Percentiles rank a stretch among this genome's conserved stretches.
Conservation (phyloP, 2,329 filamentous ascomycete genomes). For the Akanthomyces dipterigenus region DNA sequence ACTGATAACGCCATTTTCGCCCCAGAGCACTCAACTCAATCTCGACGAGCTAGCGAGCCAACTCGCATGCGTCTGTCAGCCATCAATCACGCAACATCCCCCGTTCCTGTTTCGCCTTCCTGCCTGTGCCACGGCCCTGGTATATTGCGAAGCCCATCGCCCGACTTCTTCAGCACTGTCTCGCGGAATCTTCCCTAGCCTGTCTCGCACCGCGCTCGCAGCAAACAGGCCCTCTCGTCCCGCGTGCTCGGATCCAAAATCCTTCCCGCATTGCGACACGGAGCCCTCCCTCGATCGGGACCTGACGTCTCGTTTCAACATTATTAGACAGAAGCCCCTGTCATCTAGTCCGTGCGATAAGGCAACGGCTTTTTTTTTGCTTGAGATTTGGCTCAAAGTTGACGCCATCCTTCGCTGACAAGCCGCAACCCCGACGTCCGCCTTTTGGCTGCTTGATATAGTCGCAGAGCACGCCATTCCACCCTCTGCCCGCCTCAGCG, state of each 20-base stretch:
- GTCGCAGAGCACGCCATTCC: slow-evolving; percentile 12
- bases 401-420: slow-evolving; percentile 10
- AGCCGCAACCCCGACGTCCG: slow-evolving; percentile 2
- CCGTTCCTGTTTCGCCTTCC: background rate
- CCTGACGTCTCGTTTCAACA: background rate
- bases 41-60: background rate
- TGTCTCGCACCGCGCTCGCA: background rate
- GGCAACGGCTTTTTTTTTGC: background rate
- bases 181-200: background rate
- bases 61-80: background rate
- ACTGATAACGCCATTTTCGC: slow-evolving; percentile 33
- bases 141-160: slow-evolving; percentile 7
- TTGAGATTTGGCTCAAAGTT: background rate
- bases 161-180: slow-evolving; percentile 6
- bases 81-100: slow-evolving; percentile 6
- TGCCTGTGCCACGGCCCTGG: background rate
- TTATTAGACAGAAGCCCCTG: background rate
- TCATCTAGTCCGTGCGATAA: background rate
- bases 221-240: background rate
- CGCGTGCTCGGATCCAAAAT: background rate
- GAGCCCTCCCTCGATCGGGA: background rate
- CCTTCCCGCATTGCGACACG: background rate
- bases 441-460: background rate
- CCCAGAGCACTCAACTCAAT: slow-evolving; percentile 27
- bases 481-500: slow-evolving; percentile 7